Evolutionary conservation across 116 monocot species (phyloP), one percentile per base, ranked within the genome.

Genomic region (Iris pallida): DNA sequence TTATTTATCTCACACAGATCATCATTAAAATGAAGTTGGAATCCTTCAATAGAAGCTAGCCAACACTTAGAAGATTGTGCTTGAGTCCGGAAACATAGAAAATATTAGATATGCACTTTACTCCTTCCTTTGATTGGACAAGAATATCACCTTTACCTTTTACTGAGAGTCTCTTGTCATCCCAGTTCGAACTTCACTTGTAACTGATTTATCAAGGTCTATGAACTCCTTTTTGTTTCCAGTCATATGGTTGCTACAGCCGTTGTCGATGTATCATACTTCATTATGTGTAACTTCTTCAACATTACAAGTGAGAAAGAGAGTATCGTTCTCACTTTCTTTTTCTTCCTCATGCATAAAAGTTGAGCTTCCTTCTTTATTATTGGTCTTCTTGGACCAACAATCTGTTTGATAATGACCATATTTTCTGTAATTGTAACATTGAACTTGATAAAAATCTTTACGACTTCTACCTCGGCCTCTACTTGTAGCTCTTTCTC

Each of bases 11-110:
- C 16, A n/a, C 70, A 18, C 19, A 8, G 12, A 40, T 45, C 63
- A 6, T 51, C 49, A 8, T 76, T 16, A 52, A 76, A 61, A 42
- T 52, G 7, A 18, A 16, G 8, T 69, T 30, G 53, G 16, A 69
- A 8, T 44, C 48, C 18, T 4, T 43, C 19, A 54, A 41, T 2
- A 66, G 42, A 16, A 69, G 69, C 49, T 76, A 61, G 8, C 76
- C 69, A 16, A 76, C 14, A 55, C 76, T 69, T 4, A 76, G 11
- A 55, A 76, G 61, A 56, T 69, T 76, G 8, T 19, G 69, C 45
- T 19, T 59, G 43, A 69, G 59, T 45, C 53, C 17, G 0, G 69
- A 61, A 53, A 69, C 65, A 53, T 67, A 76, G 53, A 55, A 73
- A 11, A 73, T 64, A 17, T 54, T 30, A 0, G 55, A 15, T 0